Evolutionary conservation across 2,329 filamentous ascomycete species (phyloP).

Genomic region (Venturia oleaginea): DNA sequence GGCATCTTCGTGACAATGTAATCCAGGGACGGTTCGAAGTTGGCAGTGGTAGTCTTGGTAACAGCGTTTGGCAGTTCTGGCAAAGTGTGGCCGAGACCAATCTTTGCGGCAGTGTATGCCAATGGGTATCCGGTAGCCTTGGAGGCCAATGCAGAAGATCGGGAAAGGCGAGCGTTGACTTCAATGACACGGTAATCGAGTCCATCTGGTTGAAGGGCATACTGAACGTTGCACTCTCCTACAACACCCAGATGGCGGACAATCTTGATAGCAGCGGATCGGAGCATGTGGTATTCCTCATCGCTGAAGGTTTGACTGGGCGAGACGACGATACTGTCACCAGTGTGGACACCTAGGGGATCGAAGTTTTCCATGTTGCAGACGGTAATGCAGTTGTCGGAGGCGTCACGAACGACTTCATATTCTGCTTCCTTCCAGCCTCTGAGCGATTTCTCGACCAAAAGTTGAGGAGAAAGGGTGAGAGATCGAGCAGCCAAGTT

Average conservation of each 20-base stretch:
- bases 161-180: slow-evolving; percentile 95
- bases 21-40: slow-evolving; percentile 95
- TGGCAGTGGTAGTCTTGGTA: slow-evolving; percentile 96
- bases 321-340: slow-evolving; percentile 96
- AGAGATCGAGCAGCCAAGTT: slow-evolving; percentile 89
- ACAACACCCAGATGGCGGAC: slow-evolving; percentile 94
- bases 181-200: slow-evolving; percentile 98
- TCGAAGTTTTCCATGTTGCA: slow-evolving; percentile 99
- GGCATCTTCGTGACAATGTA: slow-evolving; percentile 99
- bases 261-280: slow-evolving; percentile 95
- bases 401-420: slow-evolving; percentile 91
- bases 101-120: slow-evolving; percentile 96
- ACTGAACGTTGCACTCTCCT: slow-evolving; percentile 98
- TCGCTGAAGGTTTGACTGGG: slow-evolving; percentile 95
- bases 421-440: slow-evolving; percentile 99
- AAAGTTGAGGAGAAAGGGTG: slow-evolving; percentile 87
- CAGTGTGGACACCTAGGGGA: slow-evolving; percentile 92
- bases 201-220: slow-evolving; percentile 90
- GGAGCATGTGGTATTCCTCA: slow-evolving; percentile 99
- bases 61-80: slow-evolving; percentile 96
- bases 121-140: slow-evolving; percentile 97
- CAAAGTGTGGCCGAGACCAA: slow-evolving; percentile 88
- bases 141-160: slow-evolving; percentile 91
- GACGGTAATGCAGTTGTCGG: slow-evolving; percentile 98
- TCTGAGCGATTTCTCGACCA: slow-evolving; percentile 97